Evolutionary conservation across 169 alveolate species (phyloP).

Genomic region (Haemoproteus tartakovskyi): DNA sequence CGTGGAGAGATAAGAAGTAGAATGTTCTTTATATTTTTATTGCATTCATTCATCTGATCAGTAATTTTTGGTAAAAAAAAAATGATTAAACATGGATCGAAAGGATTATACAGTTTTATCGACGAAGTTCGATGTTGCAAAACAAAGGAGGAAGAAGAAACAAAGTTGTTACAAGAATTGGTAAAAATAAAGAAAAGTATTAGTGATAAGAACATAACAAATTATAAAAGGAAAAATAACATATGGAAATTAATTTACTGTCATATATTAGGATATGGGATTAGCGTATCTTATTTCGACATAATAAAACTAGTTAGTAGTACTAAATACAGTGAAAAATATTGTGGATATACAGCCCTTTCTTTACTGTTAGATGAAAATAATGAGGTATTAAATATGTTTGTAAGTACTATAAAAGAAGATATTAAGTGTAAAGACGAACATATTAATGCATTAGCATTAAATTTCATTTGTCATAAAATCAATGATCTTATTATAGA

Average conservation of each 20-base stretch:
- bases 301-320: conserved; percentile 89
- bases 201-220: conserved; percentile 81
- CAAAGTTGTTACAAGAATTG: conserved; percentile 90
- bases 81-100: conserved; percentile 43
- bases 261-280: conserved; percentile 93
- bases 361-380: conserved; percentile 84
- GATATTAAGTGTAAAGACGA: conserved; percentile 70
- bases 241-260: conserved; percentile 93
- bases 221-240: conserved; percentile 93
- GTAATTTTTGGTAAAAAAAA: too few relatives aligned
- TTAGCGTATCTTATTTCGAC: conserved; percentile 91
- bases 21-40: too few relatives aligned
- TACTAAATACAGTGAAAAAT: conserved; percentile 89
- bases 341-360: conserved; percentile 94
- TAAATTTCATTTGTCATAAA: conserved; percentile 77
- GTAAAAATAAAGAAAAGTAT: conserved; percentile 91
- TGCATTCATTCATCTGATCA: too few relatives aligned
- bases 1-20: too few relatives aligned
- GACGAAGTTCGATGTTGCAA: conserved; percentile 48
- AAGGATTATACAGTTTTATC: conserved; percentile 40
- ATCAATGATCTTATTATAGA: conserved; percentile 78
- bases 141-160: conserved; percentile 83
- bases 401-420: conserved; percentile 67
- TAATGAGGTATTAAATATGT: conserved; percentile 73
- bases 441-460: conserved; percentile 80